Evolutionary conservation across 2,329 filamentous ascomycete species (phyloP), one percentile per base, ranked within the genome.

Genomic region (Pyrenophora tritici-repentis): DNA sequence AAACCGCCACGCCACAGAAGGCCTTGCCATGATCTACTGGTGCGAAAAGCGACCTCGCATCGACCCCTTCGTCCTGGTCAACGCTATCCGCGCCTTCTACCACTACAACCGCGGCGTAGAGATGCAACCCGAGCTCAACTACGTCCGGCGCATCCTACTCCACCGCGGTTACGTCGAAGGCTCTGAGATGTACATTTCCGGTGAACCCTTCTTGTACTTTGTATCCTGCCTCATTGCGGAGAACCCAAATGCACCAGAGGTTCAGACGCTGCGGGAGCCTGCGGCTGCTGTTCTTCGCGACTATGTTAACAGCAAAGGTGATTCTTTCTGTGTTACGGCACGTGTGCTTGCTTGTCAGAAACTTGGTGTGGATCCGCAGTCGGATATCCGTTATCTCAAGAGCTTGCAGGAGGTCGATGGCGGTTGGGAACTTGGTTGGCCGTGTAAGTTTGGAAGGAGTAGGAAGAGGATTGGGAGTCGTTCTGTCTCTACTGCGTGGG

Each of bases 1-100:
- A 66, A 58, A 79, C 77, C 48, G 76, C 67, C 37, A 76, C 76
- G 22, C 62, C 6, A 41, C 22, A 61, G 47, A 79, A 74, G 48
- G 68, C 65, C 41, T 73, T 66, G 64, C 77, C 72, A 44, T 73
- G 63, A 65, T 61, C 2, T 74, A 75, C 54, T 73, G 72, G 35
- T 63, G 66, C 49, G 45, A 40, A 9, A 47, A 44, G 3, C 58
- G 61, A 16, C 61, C 60, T 4, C 68, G 72, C 31, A 48, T 62
- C 18, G 64, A 69, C 32, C 51, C 65, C 1, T 56, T 70, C 6
- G 68, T 74, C 12, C 63, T 67, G 40, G 55, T 61, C 34, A 75
- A 75, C 33, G 64, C 73, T 1, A 54, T 74, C 9, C 59, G 57
- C 12, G 62, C 59, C 35, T 74, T 73, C 45, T 70, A 70, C 50